These are phyloP conservation scores for Pichia cabralensis DNA, from an alignment of 805 yeast genomes.

Conservation along the genomic window DNA sequence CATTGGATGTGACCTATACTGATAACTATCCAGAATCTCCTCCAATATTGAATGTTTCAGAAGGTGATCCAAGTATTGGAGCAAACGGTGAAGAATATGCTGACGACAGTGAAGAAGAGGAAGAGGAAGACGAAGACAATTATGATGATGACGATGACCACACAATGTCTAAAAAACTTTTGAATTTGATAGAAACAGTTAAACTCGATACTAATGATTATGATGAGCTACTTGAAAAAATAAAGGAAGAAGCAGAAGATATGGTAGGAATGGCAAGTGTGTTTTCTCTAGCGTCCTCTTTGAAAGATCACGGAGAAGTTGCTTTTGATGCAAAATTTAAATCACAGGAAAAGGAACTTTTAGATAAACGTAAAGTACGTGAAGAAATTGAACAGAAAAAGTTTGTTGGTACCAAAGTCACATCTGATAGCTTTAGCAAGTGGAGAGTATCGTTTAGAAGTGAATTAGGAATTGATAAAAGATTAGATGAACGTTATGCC, in stretches of 20 bases:
- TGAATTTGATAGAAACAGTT: constrained; percentile 48
- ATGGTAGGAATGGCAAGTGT: constrained; percentile 88
- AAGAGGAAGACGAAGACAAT: constrained; percentile 34
- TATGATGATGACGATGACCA: constrained; percentile 22
- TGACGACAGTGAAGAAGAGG: constrained; percentile 40
- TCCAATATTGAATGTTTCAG: constrained; percentile 39
- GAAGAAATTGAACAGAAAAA: constrained; percentile 84
- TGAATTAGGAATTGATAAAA: constrained; percentile 61
- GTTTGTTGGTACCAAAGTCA: constrained; percentile 85
- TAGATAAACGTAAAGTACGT: constrained; percentile 45
- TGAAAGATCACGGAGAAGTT: constrained; percentile 75
- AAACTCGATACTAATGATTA: constrained; percentile 43
- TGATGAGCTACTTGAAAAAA: constrained; percentile 28
- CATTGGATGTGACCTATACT: constrained; percentile 61
- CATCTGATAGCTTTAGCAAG: constrained; percentile 54
- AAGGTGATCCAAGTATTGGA: constrained; percentile 22
- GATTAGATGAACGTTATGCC: constrained; percentile 40
- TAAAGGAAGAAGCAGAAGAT: constrained; percentile 56
- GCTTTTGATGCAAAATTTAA: constrained; percentile 51
- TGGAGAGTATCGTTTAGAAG: constrained; percentile 71
- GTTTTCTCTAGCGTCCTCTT: constrained; percentile 63
- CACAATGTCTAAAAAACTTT: constrained; percentile 26
- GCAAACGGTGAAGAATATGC: constrained; percentile 31
- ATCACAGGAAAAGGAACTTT: constrained; percentile 44
- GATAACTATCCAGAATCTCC: constrained; percentile 72